Conservation (phyloP, 352 stramenopile genomes). For the Blastocystis sp. region DNA sequence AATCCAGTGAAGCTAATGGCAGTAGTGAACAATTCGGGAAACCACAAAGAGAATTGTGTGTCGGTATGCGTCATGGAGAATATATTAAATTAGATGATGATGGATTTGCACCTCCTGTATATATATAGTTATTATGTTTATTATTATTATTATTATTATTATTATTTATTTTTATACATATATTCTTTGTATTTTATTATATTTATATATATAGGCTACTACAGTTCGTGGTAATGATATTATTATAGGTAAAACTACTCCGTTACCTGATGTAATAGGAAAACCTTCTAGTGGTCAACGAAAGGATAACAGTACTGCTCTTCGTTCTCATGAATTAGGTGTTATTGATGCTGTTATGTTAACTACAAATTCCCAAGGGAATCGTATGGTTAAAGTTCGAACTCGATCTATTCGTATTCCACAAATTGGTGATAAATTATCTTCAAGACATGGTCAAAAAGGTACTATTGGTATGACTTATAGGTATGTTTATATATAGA, state of each 20-base stretch:
- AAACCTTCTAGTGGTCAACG: slow-evolving; percentile 59
- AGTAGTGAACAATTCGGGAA: slow-evolving; percentile 28
- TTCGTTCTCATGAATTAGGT: slow-evolving; percentile 88
- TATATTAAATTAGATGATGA: slow-evolving; percentile 97
- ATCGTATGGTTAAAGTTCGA: slow-evolving; percentile 76
- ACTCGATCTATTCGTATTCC: slow-evolving; percentile 91
- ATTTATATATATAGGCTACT: slow-evolving; percentile 60
- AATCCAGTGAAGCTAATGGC: slow-evolving; percentile 45
- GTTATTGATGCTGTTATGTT: slow-evolving; percentile 98
- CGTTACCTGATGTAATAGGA: slow-evolving; percentile 49
- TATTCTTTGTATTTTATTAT: too few relatives aligned
- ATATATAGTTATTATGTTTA: not conserved
- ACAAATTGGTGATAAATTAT: slow-evolving; percentile 96
- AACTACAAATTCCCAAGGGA: slow-evolving; percentile 81
- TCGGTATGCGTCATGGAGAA: slow-evolving; percentile 74
- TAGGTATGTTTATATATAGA: too few relatives aligned
- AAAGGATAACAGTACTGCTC: slow-evolving; percentile 77
- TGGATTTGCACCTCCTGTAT: slow-evolving; percentile 68
- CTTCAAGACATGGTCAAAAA: slow-evolving; percentile 70
- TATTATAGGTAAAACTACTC: slow-evolving; percentile 93
- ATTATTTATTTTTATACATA: too few relatives aligned
- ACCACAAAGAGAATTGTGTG: slow-evolving; percentile 42
- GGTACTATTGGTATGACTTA: slow-evolving; percentile 98
- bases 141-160: too few relatives aligned
- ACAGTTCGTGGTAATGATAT: slow-evolving; percentile 89